Evolutionary conservation across 1,284 basidiomycete species (phyloP), one percentile per base, ranked within the genome.

Genomic region (Boletus nobilissimus): DNA sequence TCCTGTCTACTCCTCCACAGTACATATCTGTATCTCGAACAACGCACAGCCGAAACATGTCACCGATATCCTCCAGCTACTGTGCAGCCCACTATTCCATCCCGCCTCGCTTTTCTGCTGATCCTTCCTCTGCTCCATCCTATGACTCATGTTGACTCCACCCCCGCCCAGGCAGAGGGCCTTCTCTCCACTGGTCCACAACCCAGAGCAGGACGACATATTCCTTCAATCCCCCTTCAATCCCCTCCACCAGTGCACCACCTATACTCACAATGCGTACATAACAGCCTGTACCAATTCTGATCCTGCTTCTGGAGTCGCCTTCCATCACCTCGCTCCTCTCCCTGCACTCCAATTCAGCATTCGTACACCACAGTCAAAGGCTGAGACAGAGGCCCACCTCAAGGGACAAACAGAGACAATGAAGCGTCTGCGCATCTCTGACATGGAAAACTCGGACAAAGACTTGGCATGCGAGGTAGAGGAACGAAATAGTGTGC

Each of bases 311-410:
- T 84, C 83, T 46, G 81, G 82, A 57, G 78, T 87, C 65, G 85
- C 86, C 22, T 92, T 94, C 78, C 91, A 94, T 82, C 89, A 91
- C 36, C 90, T 95, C 36, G 93, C 91, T 24, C 93, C 93, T 32
- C 88, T 94, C 2, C 83, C 92, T 14, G 89, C 92, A 2, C 92
- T 90, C 32, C 90, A 88, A 63, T 94, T 94, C 82, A 86, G 82
- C 39, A 81, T 85, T 18, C 88, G 87, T 9, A 92, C 91, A 0
- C 92, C 93, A 1, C 90, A 91, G 67, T 89, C 89, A 40, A 92
- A 89, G 79, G 90, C 89, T 1, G 94, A 95, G 80, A 90, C 91
- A 0, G 94, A 95, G 18, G 88, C 89, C 3, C 88, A 91, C 84
- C 85, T 95, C 39, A 90, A 87, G 80, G 88, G 87, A 29, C 92